A percentile compares a stretch with the other conserved stretches of the same genome.
Evolutionary conservation across 306 rosid genomes (phyloP).

Genomic region (Phaseolus lunatus): DNA sequence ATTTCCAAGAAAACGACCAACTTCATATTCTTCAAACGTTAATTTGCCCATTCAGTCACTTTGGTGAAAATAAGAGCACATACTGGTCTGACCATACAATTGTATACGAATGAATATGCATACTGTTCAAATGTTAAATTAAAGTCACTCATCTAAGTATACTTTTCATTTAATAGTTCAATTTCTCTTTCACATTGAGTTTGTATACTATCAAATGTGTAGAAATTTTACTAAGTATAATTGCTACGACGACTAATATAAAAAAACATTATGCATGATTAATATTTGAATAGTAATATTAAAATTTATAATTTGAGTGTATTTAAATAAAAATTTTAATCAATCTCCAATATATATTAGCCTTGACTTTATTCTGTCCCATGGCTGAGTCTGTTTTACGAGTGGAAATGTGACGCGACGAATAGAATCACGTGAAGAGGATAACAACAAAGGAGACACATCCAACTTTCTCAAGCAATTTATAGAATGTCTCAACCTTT

Average conservation of each 20-base stretch:
- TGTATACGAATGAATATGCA: neutral
- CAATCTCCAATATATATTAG: neutral
- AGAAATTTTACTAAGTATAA: neutral
- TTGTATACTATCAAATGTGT: too few relatives aligned
- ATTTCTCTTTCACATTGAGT: too few relatives aligned
- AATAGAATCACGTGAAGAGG: neutral
- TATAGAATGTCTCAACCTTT: neutral
- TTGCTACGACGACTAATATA: too few relatives aligned
- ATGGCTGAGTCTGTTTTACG: neutral
- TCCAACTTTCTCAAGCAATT: conserved; percentile 19
- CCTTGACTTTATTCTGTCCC: neutral
- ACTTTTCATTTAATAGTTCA: neutral
- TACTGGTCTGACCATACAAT: neutral
- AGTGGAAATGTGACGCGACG: conserved; percentile 6
- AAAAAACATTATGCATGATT: too few relatives aligned
- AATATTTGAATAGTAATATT: too few relatives aligned
- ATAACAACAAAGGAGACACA: conserved; percentile 21
- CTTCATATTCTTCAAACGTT: neutral
- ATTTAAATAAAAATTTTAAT: neutral
- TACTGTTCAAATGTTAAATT: neutral
- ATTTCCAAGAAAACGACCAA: neutral
- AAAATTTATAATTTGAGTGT: too few relatives aligned
- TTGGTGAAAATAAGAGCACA: neutral
- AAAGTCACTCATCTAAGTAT: neutral
- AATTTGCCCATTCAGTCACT: neutral